Evolutionary conservation across 2,329 filamentous ascomycete genomes (phyloP).

Genomic region (Xylaria sp.): DNA sequence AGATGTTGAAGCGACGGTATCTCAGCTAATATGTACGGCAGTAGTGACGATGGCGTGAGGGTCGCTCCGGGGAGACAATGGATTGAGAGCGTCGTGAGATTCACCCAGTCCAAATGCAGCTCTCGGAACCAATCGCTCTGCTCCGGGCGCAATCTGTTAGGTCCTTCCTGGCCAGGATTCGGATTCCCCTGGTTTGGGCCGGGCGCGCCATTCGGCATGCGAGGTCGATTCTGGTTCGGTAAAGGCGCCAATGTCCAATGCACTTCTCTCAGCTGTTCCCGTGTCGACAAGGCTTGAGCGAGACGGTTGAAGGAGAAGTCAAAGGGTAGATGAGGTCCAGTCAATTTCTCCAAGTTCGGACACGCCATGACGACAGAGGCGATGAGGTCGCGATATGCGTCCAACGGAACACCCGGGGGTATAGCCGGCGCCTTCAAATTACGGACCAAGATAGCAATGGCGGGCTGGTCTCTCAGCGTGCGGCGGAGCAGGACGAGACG

Average conservation of each 20-base stretch:
- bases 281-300: constrained; percentile 55
- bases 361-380: constrained; percentile 60
- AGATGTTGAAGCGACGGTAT: constrained; percentile 53
- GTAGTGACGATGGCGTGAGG: constrained; percentile 47
- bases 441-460: constrained; percentile 51
- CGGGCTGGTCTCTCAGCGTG: constrained; percentile 49
- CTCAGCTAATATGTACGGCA: constrained; percentile 45
- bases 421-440: constrained; percentile 51
- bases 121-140: constrained; percentile 44
- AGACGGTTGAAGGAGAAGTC: constrained; percentile 52
- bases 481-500: constrained; percentile 53
- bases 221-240: constrained; percentile 34
- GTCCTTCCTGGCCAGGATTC: constrained; percentile 26
- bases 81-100: constrained; percentile 52
- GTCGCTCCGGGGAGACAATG: constrained; percentile 54
- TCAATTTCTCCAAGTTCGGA: constrained; percentile 56
- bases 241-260: constrained; percentile 51
- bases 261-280: constrained; percentile 51
- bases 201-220: constrained; percentile 27
- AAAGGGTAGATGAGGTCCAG: constrained; percentile 50
- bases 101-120: constrained; percentile 50
- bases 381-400: constrained; percentile 53
- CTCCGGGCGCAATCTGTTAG: constrained; percentile 38
- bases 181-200: constrained; percentile 24
- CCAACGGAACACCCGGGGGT: constrained; percentile 36